Conservation (phyloP, 2,329 filamentous ascomycete species). For the Xylaria sp. region DNA sequence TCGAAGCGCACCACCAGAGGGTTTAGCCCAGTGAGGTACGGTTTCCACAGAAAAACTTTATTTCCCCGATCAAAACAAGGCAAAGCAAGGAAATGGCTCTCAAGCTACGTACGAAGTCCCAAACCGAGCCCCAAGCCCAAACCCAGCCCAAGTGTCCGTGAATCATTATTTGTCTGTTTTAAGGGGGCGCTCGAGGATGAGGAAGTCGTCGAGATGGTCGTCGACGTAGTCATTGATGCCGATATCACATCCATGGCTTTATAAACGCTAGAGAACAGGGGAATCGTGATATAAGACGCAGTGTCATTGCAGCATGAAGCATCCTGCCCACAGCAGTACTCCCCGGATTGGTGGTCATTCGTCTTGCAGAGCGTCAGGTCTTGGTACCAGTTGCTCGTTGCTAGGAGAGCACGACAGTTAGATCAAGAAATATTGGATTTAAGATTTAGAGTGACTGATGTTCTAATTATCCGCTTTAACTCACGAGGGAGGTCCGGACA, state of each 20-base stretch:
- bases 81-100: not conserved
- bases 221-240: not conserved
- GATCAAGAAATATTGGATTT: not conserved
- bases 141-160: constrained; percentile 33
- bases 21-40: not conserved
- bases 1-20: not conserved
- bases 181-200: not conserved
- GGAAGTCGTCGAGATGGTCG: not conserved
- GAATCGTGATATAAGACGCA: constrained; percentile 23
- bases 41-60: not conserved
- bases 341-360: constrained; percentile 25
- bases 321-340: constrained; percentile 38
- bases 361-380: constrained; percentile 35
- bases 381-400: constrained; percentile 26
- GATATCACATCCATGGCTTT: not conserved
- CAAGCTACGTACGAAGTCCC: not conserved
- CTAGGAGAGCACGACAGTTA: constrained; percentile 12
- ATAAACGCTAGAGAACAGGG: constrained; percentile 21
- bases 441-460: not conserved
- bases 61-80: not conserved
- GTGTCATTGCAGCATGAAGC: constrained; percentile 36
- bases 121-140: constrained; percentile 33
- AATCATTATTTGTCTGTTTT: constrained; percentile 3
- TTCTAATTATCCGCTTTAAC: constrained; percentile 7
- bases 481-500: constrained; percentile 37